Evolutionary conservation across 1,284 basidiomycete genomes (phyloP).

Genomic region (Mycocalia duriaeana): DNA sequence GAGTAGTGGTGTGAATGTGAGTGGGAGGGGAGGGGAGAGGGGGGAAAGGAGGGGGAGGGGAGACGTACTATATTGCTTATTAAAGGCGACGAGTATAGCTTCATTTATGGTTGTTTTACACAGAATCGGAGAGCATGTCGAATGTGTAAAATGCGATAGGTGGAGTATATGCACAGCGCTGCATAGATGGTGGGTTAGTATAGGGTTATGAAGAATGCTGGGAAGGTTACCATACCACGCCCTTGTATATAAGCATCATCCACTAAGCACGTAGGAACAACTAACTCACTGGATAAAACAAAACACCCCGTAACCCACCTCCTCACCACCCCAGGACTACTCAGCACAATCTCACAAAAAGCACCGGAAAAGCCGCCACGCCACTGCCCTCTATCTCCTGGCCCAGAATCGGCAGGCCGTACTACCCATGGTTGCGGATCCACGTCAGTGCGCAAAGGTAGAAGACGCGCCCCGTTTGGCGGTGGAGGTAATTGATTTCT

Average conservation of each 20-base stretch:
- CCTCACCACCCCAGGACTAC: constrained; percentile 33
- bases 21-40: background rate
- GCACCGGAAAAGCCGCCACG: constrained; percentile 56
- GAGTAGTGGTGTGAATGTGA: background rate
- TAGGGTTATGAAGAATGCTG: constrained; percentile 72
- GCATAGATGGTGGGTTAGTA: constrained; percentile 80
- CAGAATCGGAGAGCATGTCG: constrained; percentile 71
- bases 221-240: constrained; percentile 50
- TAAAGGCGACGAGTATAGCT: constrained; percentile 58
- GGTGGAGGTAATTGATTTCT: constrained; percentile 77
- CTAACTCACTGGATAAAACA: constrained; percentile 33
- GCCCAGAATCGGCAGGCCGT: constrained; percentile 47
- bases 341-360: constrained; percentile 44
- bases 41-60: constrained; percentile 1
- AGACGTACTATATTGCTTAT: constrained; percentile 30
- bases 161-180: constrained; percentile 74
- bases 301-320: constrained; percentile 31
- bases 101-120: constrained; percentile 71
- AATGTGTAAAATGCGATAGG: constrained; percentile 76
- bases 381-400: constrained; percentile 67
- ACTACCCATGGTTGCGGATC: constrained; percentile 63
- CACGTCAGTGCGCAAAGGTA: constrained; percentile 61
- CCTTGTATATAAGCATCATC: background rate
- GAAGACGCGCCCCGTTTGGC: constrained; percentile 67
- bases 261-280: background rate